Percentiles rank a stretch among this genome's conserved stretches.
phyloP scores from a whole-genome alignment of 2,329 filamentous ascomycete genomes.

The Clonostachys chloroleuca region DNA sequence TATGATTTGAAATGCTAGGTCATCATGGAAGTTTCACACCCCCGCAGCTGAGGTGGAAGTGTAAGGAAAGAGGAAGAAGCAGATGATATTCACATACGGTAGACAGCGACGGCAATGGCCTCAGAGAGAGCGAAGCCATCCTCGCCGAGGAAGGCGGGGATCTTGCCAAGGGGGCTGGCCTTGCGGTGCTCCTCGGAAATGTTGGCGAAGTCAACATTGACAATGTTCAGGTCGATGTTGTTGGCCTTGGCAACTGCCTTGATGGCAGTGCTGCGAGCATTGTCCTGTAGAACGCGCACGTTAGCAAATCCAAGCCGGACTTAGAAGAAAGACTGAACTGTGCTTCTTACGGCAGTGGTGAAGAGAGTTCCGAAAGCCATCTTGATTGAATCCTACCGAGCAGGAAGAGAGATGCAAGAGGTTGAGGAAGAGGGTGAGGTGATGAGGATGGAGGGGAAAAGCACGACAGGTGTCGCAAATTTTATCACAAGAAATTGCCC shows the following conservation, averaged over 20 bases:
- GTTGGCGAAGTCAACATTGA: conserved; percentile 64
- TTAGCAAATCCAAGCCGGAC: conserved; percentile 14
- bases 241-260: conserved; percentile 97
- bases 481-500: conserved; percentile 15
- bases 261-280: conserved; percentile 85
- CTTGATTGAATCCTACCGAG: conserved; percentile 38
- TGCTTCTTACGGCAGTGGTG: conserved; percentile 65
- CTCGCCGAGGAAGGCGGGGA: conserved; percentile 87
- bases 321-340: conserved; percentile 1
- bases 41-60: conserved; percentile 4
- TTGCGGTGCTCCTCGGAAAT: conserved; percentile 74
- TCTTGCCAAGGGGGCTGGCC: conserved; percentile 82
- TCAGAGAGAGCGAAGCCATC: conserved; percentile 90
- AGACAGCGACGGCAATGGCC: conserved; percentile 93
- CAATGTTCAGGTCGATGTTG: conserved; percentile 84
- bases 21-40: conserved; percentile 47
- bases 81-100: conserved; percentile 66
- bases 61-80: conserved; percentile 5
- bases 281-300: conserved; percentile 53
- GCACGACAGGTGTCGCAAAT: conserved; percentile 12
- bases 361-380: conserved; percentile 99
- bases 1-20: conserved; percentile 63
- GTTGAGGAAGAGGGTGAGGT: conserved; percentile 9
- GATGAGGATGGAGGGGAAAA: conserved; percentile 10
- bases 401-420: conserved; percentile 13